Percentiles rank a stretch among this genome's conserved stretches.
Evolutionary conservation across 352 stramenopile species (phyloP).

Genomic region (Phytophthora pseudosyringae): DNA sequence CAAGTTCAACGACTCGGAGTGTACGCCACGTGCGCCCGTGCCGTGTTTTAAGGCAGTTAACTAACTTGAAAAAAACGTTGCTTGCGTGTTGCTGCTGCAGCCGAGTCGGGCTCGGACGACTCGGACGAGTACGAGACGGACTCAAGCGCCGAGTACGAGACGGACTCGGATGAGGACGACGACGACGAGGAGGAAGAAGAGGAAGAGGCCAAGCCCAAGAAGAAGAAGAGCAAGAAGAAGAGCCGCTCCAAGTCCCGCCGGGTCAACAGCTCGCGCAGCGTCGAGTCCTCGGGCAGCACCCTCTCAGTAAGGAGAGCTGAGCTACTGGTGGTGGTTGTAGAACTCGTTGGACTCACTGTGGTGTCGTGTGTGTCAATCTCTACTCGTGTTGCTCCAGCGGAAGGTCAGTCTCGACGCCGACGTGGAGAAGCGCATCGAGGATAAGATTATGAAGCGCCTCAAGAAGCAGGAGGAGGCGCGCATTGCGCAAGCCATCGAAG

Average conservation of each 20-base stretch:
- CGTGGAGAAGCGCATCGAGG: constrained; percentile 83
- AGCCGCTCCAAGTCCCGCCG: constrained; percentile 44
- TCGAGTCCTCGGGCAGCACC: constrained; percentile 41
- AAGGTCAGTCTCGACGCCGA: constrained; percentile 81
- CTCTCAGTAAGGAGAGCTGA: constrained; percentile 34
- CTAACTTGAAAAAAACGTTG: constrained; percentile 2
- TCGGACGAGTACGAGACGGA: constrained; percentile 80
- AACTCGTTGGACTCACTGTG: constrained; percentile 16
- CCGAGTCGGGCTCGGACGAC: constrained; percentile 79
- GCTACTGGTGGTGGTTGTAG: neutral
- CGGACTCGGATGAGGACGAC: constrained; percentile 59
- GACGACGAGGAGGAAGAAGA: constrained; percentile 73
- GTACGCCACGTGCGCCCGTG: constrained; percentile 41
- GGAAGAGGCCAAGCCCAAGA: constrained; percentile 74
- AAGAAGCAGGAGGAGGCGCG: constrained; percentile 90
- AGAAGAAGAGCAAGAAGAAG: constrained; percentile 68
- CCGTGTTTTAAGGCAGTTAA: neutral
- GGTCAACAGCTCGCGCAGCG: constrained; percentile 54
- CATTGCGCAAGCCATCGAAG: constrained; percentile 84
- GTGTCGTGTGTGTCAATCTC: constrained; percentile 3
- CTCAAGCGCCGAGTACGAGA: constrained; percentile 61
- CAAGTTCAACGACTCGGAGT: constrained; percentile 91
- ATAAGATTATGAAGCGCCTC: constrained; percentile 86
- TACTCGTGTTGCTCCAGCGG: constrained; percentile 17
- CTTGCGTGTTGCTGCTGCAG: constrained; percentile 31